Evolutionary conservation across 1,284 basidiomycete species (phyloP).

Genomic region (Kalmanozyma brasiliensis): DNA sequence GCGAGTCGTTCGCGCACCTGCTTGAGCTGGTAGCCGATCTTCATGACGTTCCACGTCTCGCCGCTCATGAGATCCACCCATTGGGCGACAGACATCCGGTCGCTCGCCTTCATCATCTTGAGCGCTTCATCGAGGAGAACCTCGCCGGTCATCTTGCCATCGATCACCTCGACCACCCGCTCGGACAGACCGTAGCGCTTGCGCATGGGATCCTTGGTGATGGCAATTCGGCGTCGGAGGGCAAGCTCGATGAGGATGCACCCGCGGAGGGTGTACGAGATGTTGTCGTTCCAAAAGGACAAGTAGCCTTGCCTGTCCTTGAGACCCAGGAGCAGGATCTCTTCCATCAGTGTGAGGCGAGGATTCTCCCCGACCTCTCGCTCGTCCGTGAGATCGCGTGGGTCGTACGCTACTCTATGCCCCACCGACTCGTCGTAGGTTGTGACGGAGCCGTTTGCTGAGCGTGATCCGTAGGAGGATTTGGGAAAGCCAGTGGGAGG

Average conservation of each 20-base stretch:
- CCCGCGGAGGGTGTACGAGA: constrained; percentile 65
- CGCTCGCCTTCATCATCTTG: constrained; percentile 60
- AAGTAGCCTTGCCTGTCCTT: constrained; percentile 80
- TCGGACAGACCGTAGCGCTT: constrained; percentile 48
- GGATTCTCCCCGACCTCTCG: constrained; percentile 82
- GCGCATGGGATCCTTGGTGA: constrained; percentile 53
- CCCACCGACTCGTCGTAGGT: constrained; percentile 45
- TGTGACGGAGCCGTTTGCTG: constrained; percentile 48
- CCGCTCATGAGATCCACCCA: constrained; percentile 67
- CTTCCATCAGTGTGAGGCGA: constrained; percentile 93
- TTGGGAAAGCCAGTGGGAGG: constrained; percentile 10
- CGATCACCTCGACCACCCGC: constrained; percentile 60
- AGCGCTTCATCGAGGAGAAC: constrained; percentile 66
- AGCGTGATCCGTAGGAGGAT: constrained; percentile 36
- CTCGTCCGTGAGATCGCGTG: constrained; percentile 83
- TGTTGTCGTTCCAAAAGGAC: constrained; percentile 68
- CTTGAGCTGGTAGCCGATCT: constrained; percentile 66
- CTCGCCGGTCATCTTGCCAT: constrained; percentile 62
- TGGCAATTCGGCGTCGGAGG: constrained; percentile 58
- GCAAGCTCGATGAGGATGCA: constrained; percentile 66
- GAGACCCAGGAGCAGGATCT: constrained; percentile 87
- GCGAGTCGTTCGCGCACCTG: constrained; percentile 67
- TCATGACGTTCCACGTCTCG: constrained; percentile 67
- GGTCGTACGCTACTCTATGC: constrained; percentile 84
- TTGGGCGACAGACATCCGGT: constrained; percentile 58